phyloP scores from a whole-genome alignment of 306 rosid species.

The Fagus crenata region DNA sequence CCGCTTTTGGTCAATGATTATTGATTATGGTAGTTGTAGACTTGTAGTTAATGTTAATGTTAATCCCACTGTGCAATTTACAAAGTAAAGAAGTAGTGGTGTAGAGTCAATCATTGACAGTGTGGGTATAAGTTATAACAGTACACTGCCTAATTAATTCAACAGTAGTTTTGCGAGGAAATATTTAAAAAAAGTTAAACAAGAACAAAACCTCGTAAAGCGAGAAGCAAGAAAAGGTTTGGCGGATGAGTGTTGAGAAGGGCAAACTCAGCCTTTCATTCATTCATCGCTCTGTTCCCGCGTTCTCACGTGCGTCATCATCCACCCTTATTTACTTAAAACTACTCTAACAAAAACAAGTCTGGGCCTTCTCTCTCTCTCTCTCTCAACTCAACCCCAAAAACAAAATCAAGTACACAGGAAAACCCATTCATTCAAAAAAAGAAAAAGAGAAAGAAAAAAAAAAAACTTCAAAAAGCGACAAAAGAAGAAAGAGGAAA shows the following conservation, averaged over 20 bases:
- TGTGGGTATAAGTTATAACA: too few species aligned
- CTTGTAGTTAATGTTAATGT: too few species aligned
- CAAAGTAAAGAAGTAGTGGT: too few species aligned
- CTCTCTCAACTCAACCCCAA: too few species aligned
- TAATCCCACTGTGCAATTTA: too few species aligned
- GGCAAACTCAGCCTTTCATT: slow-evolving; percentile 53
- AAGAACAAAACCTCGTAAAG: slow-evolving; percentile 41
- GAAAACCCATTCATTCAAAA: background rate
- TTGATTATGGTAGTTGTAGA: too few species aligned
- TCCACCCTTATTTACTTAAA: background rate
- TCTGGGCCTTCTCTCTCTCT: too few species aligned
- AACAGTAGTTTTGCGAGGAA: background rate
- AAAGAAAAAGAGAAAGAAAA: background rate
- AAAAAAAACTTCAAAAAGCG: slow-evolving; percentile 38
- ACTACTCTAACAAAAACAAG: too few species aligned
- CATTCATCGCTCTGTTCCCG: slow-evolving; percentile 46
- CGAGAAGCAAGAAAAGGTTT: slow-evolving; percentile 32
- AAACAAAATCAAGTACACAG: background rate
- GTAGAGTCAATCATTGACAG: too few species aligned
- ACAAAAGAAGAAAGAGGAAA: slow-evolving; percentile 28
- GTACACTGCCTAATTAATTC: background rate
- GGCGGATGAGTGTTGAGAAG: slow-evolving; percentile 54
- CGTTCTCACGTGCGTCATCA: slow-evolving; percentile 78
- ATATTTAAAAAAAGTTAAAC: background rate
- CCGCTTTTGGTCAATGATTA: too few species aligned